Conservation (phyloP, 2,329 filamentous ascomycete species). For the Diaporthe capsici region DNA sequence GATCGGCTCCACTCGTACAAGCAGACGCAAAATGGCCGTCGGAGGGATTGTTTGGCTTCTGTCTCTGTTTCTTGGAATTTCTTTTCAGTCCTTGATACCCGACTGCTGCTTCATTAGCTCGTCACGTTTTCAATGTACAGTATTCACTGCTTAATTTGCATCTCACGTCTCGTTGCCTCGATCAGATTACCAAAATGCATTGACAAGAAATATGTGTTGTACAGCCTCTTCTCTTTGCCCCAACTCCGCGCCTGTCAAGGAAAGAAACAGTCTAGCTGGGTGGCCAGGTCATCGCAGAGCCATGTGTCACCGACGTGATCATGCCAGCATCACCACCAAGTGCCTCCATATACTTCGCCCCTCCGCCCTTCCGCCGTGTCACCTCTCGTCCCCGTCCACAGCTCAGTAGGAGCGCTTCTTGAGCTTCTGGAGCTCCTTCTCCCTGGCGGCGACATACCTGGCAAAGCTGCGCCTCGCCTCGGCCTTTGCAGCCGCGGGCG, state of each 20-base stretch:
- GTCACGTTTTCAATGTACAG: neutral
- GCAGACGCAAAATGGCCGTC: neutral
- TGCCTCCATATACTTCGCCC: neutral
- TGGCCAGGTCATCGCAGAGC: conserved; percentile 25
- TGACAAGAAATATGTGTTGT: neutral
- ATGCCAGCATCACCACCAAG: conserved; percentile 20
- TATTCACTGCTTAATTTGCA: neutral
- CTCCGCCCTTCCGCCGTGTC: neutral
- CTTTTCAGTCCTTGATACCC: conserved; percentile 1
- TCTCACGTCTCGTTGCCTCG: neutral
- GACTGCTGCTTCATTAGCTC: neutral
- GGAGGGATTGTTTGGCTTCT: neutral
- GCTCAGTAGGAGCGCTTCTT: conserved; percentile 28
- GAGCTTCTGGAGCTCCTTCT: conserved; percentile 32
- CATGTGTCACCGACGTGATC: conserved; percentile 16
- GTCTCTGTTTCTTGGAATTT: neutral
- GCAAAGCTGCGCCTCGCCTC: conserved; percentile 31
- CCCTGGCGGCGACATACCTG: conserved; percentile 17
- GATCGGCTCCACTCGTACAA: neutral
- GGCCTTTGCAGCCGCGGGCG: neutral
- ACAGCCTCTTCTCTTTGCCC: neutral
- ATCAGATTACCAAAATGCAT: neutral
- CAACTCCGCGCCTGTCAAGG: conserved; percentile 33
- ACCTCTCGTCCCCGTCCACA: neutral
- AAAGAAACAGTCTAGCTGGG: conserved; percentile 32